Conservation (phyloP, 1,284 basidiomycete species). For the Mycena citricolor region DNA sequence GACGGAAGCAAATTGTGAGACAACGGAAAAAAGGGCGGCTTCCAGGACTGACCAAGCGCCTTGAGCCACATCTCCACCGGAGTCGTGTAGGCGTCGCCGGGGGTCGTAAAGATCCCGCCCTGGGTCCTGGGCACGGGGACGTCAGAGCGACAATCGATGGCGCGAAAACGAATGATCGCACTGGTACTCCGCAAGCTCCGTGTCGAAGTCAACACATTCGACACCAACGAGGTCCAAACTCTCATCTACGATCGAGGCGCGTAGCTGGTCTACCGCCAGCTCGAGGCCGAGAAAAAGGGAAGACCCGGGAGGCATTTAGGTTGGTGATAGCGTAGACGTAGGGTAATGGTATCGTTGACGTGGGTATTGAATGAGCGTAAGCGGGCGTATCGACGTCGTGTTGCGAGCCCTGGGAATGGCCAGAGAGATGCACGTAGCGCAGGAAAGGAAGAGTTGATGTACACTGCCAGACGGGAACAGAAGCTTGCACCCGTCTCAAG, state of each 20-base stretch:
- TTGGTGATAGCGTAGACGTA: neutral
- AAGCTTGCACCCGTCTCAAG: no score
- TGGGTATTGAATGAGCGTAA: no score
- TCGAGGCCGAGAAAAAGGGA: conserved; percentile 76
- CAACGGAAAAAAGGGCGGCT: conserved; percentile 4
- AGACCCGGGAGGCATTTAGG: conserved; percentile 50
- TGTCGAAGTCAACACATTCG: conserved; percentile 78
- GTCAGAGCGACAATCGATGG: conserved; percentile 11
- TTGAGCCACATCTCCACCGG: conserved; percentile 87
- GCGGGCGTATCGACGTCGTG: no score
- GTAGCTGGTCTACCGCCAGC: conserved; percentile 75
- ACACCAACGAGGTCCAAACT: conserved; percentile 75
- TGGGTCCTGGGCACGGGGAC: conserved; percentile 58
- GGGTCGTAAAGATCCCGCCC: conserved; percentile 80
- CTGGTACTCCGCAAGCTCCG: conserved; percentile 78
- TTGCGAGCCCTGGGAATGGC: no score
- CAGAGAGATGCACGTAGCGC: no score
- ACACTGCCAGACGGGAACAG: no score
- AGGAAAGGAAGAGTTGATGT: no score
- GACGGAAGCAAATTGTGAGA: conserved; percentile 22
- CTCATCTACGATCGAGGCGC: conserved; percentile 79
- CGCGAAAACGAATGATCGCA: conserved; percentile 36
- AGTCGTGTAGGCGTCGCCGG: conserved; percentile 79
- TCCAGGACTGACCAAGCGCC: conserved; percentile 61
- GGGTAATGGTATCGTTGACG: no score